Evolutionary conservation across 371 early-diverging fungal genomes (phyloP), one percentile per base, ranked within the genome.

Genomic region (Actinomortierella ambigua): DNA sequence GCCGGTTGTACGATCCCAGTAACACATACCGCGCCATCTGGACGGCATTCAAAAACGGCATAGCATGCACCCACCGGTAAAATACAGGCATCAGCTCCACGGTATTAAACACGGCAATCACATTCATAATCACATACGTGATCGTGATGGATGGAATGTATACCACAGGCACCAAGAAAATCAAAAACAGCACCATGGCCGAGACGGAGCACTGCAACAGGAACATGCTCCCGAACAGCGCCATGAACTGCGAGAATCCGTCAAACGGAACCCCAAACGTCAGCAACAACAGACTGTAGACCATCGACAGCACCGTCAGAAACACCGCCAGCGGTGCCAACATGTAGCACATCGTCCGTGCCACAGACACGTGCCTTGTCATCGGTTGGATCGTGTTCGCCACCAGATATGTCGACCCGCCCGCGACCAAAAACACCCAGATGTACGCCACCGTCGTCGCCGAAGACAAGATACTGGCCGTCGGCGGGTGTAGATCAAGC

Each of bases 31-130:
- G 57, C 3, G 61, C 62, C 40, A 68, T 57, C 50, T 68, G 68
- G 50, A 68, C 68, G 3, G 62, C 68, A 15, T 68, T 68, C 50
- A 68, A 54, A 54, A 68, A 68, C 22, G 68, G 68, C 68, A 68
- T 68, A 44, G 68, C 68, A 24, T 68, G 61, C 11, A 48, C 58
- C 68, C 68, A 68, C 13, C 55, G 57, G 28, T 61, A 68, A 44
- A 68, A 68, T 2, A n/a, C 4, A 11, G 68, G 68, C 68, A 68
- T 68, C 50, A 68, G 9, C 40, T 68, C 68, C 14, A 68, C 68
- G 0, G 68, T 58, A 24, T 61, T 52, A 27, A 68, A 68, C 22
- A 68, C 55, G 0, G 68, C 68, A 54, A 68, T 68, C 40, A 68
- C 62, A 39, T 68, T 68, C 68, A 68, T 68, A 22, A 68, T 57